These are phyloP conservation scores for Takashimella tepidaria DNA, from an alignment of 1,284 basidiomycete genomes.

Conservation along the genomic window DNA sequence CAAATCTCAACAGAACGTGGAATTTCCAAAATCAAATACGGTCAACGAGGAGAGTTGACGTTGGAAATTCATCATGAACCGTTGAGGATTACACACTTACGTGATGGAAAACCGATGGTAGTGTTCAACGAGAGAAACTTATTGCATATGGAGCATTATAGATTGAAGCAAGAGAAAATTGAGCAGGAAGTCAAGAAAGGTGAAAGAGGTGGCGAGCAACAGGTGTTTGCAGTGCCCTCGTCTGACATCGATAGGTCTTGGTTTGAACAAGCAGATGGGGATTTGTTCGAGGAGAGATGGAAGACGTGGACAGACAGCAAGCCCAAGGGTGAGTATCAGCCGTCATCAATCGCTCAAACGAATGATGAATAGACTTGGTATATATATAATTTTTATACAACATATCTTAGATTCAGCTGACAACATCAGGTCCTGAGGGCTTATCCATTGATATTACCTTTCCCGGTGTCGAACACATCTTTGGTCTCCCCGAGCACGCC, in stretches of 20 bases:
- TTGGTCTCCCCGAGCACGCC: constrained; percentile 95
- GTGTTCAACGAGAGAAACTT: constrained; percentile 85
- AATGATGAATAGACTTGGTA: too few relatives aligned
- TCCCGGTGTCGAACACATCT: constrained; percentile 82
- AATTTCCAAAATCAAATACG: constrained; percentile 38
- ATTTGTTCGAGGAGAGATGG: constrained; percentile 86
- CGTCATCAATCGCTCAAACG: too few relatives aligned
- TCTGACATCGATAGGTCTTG: constrained; percentile 60
- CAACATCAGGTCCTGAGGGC: constrained; percentile 74
- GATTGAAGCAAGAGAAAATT: constrained; percentile 56
- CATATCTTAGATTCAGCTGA: neutral
- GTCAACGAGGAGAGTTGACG: constrained; percentile 17
- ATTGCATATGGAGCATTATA: constrained; percentile 97
- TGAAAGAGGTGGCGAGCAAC: constrained; percentile 52
- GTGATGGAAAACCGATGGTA: constrained; percentile 73
- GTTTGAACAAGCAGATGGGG: constrained; percentile 80
- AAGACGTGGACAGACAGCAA: constrained; percentile 83
- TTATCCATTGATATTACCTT: constrained; percentile 89
- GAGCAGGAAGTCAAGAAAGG: constrained; percentile 44
- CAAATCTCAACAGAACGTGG: constrained; percentile 47
- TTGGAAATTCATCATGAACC: constrained; percentile 69
- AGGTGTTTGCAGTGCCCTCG: constrained; percentile 50
- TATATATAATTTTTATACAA: too few relatives aligned
- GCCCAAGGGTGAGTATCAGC: constrained; percentile 69
- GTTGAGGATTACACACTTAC: constrained; percentile 64